Conservation (phyloP, 495 filamentous ascomycete genomes). For the Parathielavia hyrcaniae region DNA sequence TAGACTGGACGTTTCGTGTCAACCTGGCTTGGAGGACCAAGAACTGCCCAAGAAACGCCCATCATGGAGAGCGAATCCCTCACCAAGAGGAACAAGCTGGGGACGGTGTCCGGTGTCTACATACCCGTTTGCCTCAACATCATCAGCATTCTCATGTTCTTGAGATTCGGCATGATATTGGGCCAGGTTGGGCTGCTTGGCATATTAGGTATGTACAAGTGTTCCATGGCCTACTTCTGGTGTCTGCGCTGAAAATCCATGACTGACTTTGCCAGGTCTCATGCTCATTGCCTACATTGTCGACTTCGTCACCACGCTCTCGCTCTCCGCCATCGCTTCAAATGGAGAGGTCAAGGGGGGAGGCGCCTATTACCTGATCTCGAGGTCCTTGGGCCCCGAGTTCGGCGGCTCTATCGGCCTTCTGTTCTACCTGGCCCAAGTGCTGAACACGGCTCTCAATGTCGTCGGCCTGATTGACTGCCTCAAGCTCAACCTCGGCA, state of each 20-base stretch:
- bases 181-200: constrained; percentile 74
- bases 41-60: neutral
- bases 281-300: constrained; percentile 66
- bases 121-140: constrained; percentile 83
- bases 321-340: constrained; percentile 80
- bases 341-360: constrained; percentile 86
- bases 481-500: constrained; percentile 69
- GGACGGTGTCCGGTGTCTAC: constrained; percentile 73
- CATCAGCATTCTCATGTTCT: constrained; percentile 89
- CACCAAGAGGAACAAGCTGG: constrained; percentile 53
- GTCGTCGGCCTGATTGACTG: constrained; percentile 83
- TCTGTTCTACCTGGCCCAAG: constrained; percentile 81
- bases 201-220: constrained; percentile 58
- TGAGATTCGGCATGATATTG: constrained; percentile 72
- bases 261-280: constrained; percentile 47
- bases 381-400: constrained; percentile 76
- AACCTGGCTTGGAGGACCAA: neutral
- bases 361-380: constrained; percentile 85
- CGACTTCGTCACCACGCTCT: constrained; percentile 78
- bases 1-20: neutral
- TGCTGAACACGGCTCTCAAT: constrained; percentile 84
- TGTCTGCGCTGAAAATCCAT: too few species aligned
- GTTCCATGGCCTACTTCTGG: neutral
- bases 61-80: constrained; percentile 32
- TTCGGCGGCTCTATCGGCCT: constrained; percentile 88